phyloP scores from a whole-genome alignment of 306 rosid species.

The Crotalaria pallida region DNA sequence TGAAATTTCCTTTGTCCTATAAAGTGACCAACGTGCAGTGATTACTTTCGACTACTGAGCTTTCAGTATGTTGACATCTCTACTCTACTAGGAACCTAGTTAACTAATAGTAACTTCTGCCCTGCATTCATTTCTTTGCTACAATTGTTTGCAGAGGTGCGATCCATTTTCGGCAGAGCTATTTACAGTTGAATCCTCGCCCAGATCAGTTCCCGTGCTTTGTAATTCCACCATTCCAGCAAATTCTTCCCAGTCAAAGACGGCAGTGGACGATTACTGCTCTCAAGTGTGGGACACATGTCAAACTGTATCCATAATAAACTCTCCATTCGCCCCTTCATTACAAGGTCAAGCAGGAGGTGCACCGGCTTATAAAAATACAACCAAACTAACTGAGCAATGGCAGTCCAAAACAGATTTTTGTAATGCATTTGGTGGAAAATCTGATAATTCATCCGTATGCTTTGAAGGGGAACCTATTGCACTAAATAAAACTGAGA shows the following conservation, averaged over 20 bases:
- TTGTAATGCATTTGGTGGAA: slow-evolving; percentile 78
- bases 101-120: background rate
- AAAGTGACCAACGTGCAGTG: background rate
- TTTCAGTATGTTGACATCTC: background rate
- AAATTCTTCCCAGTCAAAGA: slow-evolving; percentile 66
- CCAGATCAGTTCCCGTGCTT: slow-evolving; percentile 69
- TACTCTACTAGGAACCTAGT: background rate
- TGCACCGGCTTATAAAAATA: slow-evolving; percentile 36
- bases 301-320: slow-evolving; percentile 55
- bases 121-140: slow-evolving; percentile 17
- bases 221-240: slow-evolving; percentile 67
- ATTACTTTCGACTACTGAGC: background rate
- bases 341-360: slow-evolving; percentile 55
- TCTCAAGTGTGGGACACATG: slow-evolving; percentile 79
- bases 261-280: slow-evolving; percentile 49
- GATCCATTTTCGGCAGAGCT: slow-evolving; percentile 86
- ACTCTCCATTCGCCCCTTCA: slow-evolving; percentile 84
- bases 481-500: slow-evolving; percentile 37
- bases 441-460: slow-evolving; percentile 48
- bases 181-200: slow-evolving; percentile 43
- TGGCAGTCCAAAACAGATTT: slow-evolving; percentile 84
- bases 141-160: slow-evolving; percentile 52
- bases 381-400: slow-evolving; percentile 48
- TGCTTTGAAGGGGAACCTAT: slow-evolving; percentile 82
- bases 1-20: background rate